Evolutionary conservation across 192 early-diverging fungal species (phyloP), one percentile per base, ranked within the genome.

Genomic region (Umbelopsis vinacea): DNA sequence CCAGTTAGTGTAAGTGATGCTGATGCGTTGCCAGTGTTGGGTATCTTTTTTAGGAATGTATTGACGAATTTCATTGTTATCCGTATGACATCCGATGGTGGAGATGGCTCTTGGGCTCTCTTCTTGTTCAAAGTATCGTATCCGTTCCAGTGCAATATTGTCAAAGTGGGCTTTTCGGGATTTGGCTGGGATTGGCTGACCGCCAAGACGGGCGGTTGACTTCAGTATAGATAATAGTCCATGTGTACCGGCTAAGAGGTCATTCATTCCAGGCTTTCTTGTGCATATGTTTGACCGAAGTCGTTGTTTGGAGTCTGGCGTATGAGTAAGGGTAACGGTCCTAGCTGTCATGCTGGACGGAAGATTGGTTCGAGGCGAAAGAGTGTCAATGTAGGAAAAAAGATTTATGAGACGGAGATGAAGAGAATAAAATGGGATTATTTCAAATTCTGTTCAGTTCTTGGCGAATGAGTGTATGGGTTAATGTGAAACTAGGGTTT

Each of bases 1-100:
- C 57, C 57, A 63, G 26, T 63, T 63, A 0, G 57, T 63, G 14
- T 37, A 63, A 6, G 57, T 63, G 57, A 63, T 63, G 37, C 57
- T 57, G 23, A 57, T 57, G 24, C 29, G 23, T 29, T 57, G 54
- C 54, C 54, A 57, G 29, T 57, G 11, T 9, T 57, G 54, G 29
- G 54, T 57, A 57, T 57, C 26, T 33, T 57, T 57, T 57, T 57
- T 57, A 5, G 54, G 54, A 57, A 63, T 63, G 57, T 63, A 63
- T 19, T 63, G 57, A 38, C 57, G 54, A 23, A 57, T 33, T 33
- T 57, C 54, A 57, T 57, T 63, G 57, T 63, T 63, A 63, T 63
- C 57, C 15, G 26, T 14, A 63, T 63, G 8, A 33, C 57, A 17
- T 37, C 57, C 57, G 29, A 19, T 15, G 33, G 33, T 63, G 0